Evolutionary conservation across 1,284 basidiomycete genomes (phyloP).

Genomic region (Sporisorium reilianum): DNA sequence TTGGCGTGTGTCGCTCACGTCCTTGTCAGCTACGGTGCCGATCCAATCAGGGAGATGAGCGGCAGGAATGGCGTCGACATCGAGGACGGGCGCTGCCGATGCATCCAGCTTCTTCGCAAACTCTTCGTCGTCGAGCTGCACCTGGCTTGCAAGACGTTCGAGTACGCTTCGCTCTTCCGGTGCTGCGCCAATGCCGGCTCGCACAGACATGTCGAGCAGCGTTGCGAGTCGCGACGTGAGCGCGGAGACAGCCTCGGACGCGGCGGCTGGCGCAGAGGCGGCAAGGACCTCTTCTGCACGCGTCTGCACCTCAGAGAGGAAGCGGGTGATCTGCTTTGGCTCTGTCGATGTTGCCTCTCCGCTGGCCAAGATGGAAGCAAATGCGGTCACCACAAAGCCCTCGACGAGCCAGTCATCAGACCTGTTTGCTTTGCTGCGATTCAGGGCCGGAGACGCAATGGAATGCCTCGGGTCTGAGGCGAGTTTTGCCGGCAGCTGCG

Average conservation of each 20-base stretch:
- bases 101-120: slow-evolving; percentile 9
- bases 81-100: slow-evolving; percentile 8
- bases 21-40: slow-evolving; percentile 21
- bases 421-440: neutral
- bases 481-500: slow-evolving; percentile 40
- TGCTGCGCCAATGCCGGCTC: slow-evolving; percentile 17
- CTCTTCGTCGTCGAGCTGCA: slow-evolving; percentile 13
- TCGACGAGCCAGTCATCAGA: slow-evolving; percentile 11
- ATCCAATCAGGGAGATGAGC: slow-evolving; percentile 35
- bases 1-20: slow-evolving; percentile 15
- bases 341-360: neutral
- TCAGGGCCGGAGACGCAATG: slow-evolving; percentile 14
- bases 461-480: slow-evolving; percentile 7
- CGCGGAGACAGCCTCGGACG: neutral
- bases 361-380: slow-evolving; percentile 11
- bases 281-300: slow-evolving; percentile 16
- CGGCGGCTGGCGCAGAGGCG: neutral
- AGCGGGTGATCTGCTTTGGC: slow-evolving; percentile 1
- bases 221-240: slow-evolving; percentile 27
- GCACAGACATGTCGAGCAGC: slow-evolving; percentile 23
- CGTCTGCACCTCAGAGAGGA: slow-evolving; percentile 24
- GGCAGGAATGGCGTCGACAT: neutral
- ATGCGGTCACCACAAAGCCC: slow-evolving; percentile 20
- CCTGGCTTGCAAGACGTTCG: slow-evolving; percentile 6
- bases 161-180: slow-evolving; percentile 6